Conservation (phyloP, 768 basidiomycete genomes). For the Tulasnella calospora region DNA sequence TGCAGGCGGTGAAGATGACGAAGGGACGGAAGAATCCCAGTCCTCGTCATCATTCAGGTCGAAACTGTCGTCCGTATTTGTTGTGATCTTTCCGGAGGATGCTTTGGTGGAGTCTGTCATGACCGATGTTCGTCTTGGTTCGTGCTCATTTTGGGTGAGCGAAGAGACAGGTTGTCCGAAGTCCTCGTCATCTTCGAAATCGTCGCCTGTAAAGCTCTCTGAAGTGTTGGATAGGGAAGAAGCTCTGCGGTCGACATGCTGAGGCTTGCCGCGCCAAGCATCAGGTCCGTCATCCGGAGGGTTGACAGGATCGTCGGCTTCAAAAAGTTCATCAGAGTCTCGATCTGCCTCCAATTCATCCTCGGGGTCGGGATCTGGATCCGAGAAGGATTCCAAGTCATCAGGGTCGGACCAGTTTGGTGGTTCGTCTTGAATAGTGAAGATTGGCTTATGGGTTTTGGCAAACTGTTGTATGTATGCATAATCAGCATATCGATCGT, state of each 20-base stretch:
- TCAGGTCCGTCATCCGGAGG: constrained; percentile 11
- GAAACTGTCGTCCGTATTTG: constrained; percentile 21
- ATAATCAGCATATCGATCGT: not conserved
- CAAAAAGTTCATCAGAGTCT: constrained; percentile 40
- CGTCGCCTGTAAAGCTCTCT: constrained; percentile 7
- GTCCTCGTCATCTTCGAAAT: constrained; percentile 17
- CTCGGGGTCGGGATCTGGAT: constrained; percentile 43
- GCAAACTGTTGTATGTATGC: constrained; percentile 39
- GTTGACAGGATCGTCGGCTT: constrained; percentile 39
- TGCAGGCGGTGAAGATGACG: constrained; percentile 25
- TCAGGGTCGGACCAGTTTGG: constrained; percentile 73
- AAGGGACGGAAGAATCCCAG: constrained; percentile 26
- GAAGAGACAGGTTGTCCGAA: not conserved
- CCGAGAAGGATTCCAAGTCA: constrained; percentile 72
- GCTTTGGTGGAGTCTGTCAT: constrained; percentile 11
- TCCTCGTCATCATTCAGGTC: constrained; percentile 23
- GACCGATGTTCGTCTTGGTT: constrained; percentile 6
- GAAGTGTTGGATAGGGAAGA: constrained; percentile 18
- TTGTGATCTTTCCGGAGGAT: not conserved
- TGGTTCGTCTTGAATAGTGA: constrained; percentile 82
- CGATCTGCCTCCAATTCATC: constrained; percentile 42
- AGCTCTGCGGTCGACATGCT: constrained; percentile 1
- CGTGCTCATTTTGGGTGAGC: not conserved
- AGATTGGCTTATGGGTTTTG: constrained; percentile 56
- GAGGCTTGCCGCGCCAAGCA: constrained; percentile 29